Percentiles rank a stretch among this genome's conserved stretches.
These are phyloP conservation scores for Eutrema salsugineum DNA, from an alignment of 441 rosid species.

Conservation along the genomic window DNA sequence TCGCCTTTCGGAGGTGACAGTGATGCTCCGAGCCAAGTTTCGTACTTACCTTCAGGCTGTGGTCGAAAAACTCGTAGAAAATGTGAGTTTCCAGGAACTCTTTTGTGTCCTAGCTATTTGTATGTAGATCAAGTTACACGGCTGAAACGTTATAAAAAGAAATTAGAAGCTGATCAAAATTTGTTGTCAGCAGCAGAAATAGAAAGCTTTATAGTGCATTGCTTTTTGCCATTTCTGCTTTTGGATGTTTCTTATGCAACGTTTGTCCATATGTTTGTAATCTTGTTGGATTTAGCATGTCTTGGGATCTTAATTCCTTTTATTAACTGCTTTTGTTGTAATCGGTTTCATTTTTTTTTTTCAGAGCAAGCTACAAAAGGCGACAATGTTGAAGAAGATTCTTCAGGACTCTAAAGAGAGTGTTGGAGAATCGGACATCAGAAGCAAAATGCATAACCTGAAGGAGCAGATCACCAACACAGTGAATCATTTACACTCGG, in stretches of 20 bases:
- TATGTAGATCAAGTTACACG: too few relatives aligned
- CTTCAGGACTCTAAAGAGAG: slow-evolving; percentile 91
- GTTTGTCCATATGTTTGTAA: neutral
- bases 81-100: slow-evolving; percentile 46
- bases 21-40: slow-evolving; percentile 92
- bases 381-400: slow-evolving; percentile 88
- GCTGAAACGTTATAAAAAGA: too few relatives aligned
- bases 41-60: slow-evolving; percentile 90
- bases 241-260: too few relatives aligned
- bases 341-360: slow-evolving; percentile 1
- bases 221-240: too few relatives aligned
- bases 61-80: slow-evolving; percentile 86
- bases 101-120: too few relatives aligned
- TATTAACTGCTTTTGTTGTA: neutral
- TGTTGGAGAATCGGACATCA: slow-evolving; percentile 77
- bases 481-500: slow-evolving; percentile 72
- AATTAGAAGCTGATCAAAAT: too few relatives aligned
- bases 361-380: slow-evolving; percentile 72
- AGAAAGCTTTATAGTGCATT: too few relatives aligned
- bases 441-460: slow-evolving; percentile 75
- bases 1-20: slow-evolving; percentile 91
- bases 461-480: slow-evolving; percentile 79
- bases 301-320: neutral
- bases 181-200: too few relatives aligned
- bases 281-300: neutral